These are phyloP conservation scores for Podospora pseudopauciseta DNA, from an alignment of 495 filamentous ascomycete species.

Conservation along the genomic window DNA sequence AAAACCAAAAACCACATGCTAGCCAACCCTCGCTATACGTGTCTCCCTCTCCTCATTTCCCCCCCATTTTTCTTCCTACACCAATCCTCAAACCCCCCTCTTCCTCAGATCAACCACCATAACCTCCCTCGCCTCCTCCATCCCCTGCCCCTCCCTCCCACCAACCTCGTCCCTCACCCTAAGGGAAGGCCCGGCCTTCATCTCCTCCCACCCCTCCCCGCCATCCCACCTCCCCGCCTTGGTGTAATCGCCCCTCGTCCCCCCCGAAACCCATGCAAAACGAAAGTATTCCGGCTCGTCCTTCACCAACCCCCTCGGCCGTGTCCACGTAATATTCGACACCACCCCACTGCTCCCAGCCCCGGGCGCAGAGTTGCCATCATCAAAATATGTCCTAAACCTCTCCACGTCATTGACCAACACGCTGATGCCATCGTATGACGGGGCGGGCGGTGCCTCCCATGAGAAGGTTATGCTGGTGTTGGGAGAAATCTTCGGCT, in stretches of 20 bases:
- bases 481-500: constrained; percentile 38
- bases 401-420: constrained; percentile 94
- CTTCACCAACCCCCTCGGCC: constrained; percentile 31
- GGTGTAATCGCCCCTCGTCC: constrained; percentile 68
- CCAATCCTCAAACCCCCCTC: not conserved
- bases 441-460: constrained; percentile 49
- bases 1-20: not conserved
- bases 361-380: constrained; percentile 31
- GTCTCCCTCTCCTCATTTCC: not conserved
- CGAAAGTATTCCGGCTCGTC: constrained; percentile 70
- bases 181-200: constrained; percentile 47
- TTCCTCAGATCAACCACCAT: constrained; percentile 9
- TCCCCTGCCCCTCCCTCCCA: constrained; percentile 2
- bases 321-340: constrained; percentile 44
- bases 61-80: not conserved
- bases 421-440: constrained; percentile 77
- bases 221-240: constrained; percentile 72
- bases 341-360: not conserved
- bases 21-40: not conserved
- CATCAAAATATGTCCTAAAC: constrained; percentile 58
- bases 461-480: constrained; percentile 53
- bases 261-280: constrained; percentile 75
- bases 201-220: constrained; percentile 65
- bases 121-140: not conserved
- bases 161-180: constrained; percentile 23